Conservation (phyloP, 2,329 filamentous ascomycete species). For the Alternaria gansuensis region DNA sequence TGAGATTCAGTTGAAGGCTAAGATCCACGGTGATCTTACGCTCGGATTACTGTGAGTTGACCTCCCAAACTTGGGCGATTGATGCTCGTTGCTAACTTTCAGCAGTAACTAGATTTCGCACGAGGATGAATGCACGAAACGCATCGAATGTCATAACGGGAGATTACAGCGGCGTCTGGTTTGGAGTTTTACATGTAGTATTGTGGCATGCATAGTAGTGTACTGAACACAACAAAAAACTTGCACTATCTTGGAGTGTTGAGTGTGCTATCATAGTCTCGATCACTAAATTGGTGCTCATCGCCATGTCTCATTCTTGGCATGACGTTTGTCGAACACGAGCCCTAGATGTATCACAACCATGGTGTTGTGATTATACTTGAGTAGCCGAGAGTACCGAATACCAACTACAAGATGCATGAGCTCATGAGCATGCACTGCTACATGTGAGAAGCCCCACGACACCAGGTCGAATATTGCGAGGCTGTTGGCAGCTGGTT, state of each 20-base stretch:
- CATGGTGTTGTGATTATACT: not conserved
- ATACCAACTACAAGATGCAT: not conserved
- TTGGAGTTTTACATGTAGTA: conserved; percentile 32
- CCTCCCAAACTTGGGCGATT: no score
- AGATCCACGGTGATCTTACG: conserved; percentile 71
- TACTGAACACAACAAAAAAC: conserved; percentile 28
- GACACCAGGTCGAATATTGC: not conserved
- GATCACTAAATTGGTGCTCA: not conserved
- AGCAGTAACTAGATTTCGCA: conserved; percentile 42
- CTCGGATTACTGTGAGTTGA: conserved; percentile 61
- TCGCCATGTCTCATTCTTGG: not conserved
- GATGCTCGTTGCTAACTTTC: conserved; percentile 26
- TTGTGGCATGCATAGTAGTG: conserved; percentile 33
- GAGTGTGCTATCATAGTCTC: not conserved
- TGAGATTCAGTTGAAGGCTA: conserved; percentile 70
- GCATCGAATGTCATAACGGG: conserved; percentile 17
- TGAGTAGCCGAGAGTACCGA: not conserved
- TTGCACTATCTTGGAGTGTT: not conserved
- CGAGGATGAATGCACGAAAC: conserved; percentile 31
- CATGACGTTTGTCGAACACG: not conserved
- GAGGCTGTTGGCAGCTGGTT: not conserved
- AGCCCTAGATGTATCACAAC: not conserved
- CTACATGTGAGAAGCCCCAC: not conserved
- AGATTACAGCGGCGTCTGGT: conserved; percentile 39
- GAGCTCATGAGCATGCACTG: not conserved